Percentiles rank a stretch among this genome's conserved stretches.
phyloP scores from a whole-genome alignment of 2,329 filamentous ascomycete species.

The Xylaria multiplex region DNA sequence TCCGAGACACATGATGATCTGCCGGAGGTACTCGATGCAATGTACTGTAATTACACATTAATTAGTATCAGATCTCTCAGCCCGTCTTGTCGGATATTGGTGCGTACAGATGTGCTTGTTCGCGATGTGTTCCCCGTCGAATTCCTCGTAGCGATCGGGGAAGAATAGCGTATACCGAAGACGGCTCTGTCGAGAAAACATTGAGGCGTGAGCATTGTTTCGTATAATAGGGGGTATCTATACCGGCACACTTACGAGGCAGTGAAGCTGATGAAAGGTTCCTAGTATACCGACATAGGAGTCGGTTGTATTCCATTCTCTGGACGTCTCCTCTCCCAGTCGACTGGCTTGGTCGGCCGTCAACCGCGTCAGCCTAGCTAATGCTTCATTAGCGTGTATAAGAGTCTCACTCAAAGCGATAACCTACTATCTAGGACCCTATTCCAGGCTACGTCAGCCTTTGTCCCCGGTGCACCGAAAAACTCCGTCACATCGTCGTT shows the following conservation, averaged over 20 bases:
- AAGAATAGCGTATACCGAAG: conserved; percentile 8
- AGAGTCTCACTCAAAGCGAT: not conserved
- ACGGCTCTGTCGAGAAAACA: not conserved
- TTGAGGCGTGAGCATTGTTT: not conserved
- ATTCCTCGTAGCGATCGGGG: conserved; percentile 7
- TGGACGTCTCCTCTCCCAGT: not conserved
- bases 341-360: not conserved
- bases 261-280: conserved; percentile 6
- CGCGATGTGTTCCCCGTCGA: not conserved
- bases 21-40: conserved; percentile 5
- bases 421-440: conserved; percentile 4
- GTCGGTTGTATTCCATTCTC: conserved; percentile 9
- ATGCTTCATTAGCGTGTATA: not conserved
- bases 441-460: conserved; percentile 5
- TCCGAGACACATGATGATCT: conserved; percentile 1
- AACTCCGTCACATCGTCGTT: conserved; percentile 4
- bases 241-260: not conserved
- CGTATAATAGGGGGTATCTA: not conserved
- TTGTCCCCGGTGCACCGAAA: conserved; percentile 6
- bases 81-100: not conserved
- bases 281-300: conserved; percentile 6
- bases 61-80: not conserved
- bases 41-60: not conserved
- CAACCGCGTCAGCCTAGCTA: conserved; percentile 1
- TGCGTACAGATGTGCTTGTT: conserved; percentile 7